Conservation (phyloP, 1,284 basidiomycete genomes). For the Ustilago lituana region DNA sequence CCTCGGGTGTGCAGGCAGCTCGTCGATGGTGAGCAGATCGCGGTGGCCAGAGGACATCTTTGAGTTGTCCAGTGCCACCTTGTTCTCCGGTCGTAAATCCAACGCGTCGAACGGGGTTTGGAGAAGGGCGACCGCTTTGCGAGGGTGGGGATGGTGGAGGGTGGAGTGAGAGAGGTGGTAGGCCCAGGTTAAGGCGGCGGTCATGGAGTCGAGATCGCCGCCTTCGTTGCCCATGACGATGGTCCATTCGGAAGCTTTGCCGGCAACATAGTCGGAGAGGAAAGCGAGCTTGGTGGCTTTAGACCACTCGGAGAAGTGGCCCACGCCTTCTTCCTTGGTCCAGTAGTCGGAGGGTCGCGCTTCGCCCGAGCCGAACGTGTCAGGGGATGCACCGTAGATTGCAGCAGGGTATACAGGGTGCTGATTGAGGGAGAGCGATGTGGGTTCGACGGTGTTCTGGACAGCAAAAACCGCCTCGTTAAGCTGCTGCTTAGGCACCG, state of each 20-base stretch:
- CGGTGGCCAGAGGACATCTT: conserved; percentile 66
- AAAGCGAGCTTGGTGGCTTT: conserved; percentile 62
- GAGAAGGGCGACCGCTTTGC: conserved; percentile 55
- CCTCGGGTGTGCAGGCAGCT: conserved; percentile 64
- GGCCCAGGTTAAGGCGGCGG: conserved; percentile 58
- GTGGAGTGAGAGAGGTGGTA: conserved; percentile 60
- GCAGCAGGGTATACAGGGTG: background rate
- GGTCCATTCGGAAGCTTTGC: conserved; percentile 63
- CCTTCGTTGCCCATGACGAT: conserved; percentile 68
- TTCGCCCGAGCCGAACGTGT: conserved; percentile 1
- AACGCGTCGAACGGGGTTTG: conserved; percentile 64
- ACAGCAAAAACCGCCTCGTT: conserved; percentile 16
- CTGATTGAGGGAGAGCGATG: background rate
- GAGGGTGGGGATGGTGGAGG: conserved; percentile 26
- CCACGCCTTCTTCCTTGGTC: conserved; percentile 53
- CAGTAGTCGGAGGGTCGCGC: conserved; percentile 31
- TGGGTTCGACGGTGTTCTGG: background rate
- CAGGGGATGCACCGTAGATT: background rate
- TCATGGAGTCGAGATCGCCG: conserved; percentile 66
- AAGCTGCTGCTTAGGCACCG: conserved; percentile 3
- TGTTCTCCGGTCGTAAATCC: conserved; percentile 67
- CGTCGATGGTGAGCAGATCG: conserved; percentile 68
- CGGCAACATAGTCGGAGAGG: conserved; percentile 53
- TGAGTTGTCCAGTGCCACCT: conserved; percentile 62
- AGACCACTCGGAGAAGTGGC: conserved; percentile 66